These are phyloP conservation scores for Phytomonas serpens DNA, from an alignment of 208 protist species.

Conservation along the genomic window DNA sequence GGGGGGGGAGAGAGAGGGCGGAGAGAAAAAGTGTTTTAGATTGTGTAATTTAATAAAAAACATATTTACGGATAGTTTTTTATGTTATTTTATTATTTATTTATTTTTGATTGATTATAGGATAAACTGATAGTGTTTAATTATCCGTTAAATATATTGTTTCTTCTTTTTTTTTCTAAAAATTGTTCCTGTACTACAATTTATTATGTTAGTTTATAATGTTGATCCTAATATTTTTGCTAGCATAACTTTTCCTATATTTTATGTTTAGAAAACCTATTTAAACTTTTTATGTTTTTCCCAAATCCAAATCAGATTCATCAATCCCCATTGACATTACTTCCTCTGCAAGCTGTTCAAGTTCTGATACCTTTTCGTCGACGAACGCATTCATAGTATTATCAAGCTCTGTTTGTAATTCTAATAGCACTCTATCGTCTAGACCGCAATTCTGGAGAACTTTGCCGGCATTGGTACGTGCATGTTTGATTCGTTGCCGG, in stretches of 20 bases:
- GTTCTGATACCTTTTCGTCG: constrained; percentile 64
- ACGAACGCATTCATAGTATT: constrained; percentile 45
- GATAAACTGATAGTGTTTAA: neutral
- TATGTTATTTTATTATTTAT: constrained; percentile 7
- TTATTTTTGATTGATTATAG: constrained; percentile 2
- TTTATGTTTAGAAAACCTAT: neutral
- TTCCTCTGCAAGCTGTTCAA: constrained; percentile 59
- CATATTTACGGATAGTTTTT: too few relatives aligned
- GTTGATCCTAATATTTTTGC: too few relatives aligned
- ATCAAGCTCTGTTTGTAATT: constrained; percentile 52
- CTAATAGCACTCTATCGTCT: constrained; percentile 44
- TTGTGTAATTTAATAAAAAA: too few relatives aligned
- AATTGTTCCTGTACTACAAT: constrained; percentile 9
- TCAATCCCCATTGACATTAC: constrained; percentile 84
- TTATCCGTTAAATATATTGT: constrained; percentile 4
- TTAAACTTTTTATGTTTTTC: constrained; percentile 4
- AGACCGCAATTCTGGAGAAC: constrained; percentile 58
- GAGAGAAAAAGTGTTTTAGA: too few relatives aligned
- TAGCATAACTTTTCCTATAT: neutral
- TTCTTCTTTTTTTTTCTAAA: constrained; percentile 5
- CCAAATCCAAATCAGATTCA: constrained; percentile 41
- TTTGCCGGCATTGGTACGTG: constrained; percentile 44
- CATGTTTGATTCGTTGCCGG: constrained; percentile 44
- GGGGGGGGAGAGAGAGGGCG: too few relatives aligned
- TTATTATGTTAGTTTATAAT: constrained; percentile 15